Evolutionary conservation across 2,329 filamentous ascomycete genomes (phyloP), one percentile per base, ranked within the genome.

Genomic region (Calonectria honghensis): DNA sequence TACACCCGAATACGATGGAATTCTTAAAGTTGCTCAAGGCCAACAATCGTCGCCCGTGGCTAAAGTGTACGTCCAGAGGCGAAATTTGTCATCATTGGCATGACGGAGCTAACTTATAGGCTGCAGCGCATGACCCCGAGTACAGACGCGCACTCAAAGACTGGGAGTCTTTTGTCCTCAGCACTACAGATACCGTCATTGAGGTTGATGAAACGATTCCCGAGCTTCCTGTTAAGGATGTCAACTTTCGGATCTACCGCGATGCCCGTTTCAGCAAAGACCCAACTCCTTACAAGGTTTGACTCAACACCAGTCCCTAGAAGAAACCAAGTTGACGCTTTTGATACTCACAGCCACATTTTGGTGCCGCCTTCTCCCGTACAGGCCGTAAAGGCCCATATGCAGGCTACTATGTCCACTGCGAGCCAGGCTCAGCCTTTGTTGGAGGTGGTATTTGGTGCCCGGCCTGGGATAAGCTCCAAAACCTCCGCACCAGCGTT

Each of bases 381-480:
- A 97, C 95, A 0, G 96, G 96, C 27, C 91, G 94, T 70, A 98
- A 98, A 85, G 95, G 95, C 0, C 93, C 94, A 13, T 97, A 97
- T 84, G 96, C 96, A 9, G 93, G 92, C 82, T 98, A 98, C 86
- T 98, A 98, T 85, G 86, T 98, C 27, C 95, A 98, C 83, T 90
- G 95, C 77, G 91, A 96, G 82, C 95, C 96, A 14, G 88, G 88
- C 3, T 87, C 90, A 66, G 93, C 92, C 82, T 94, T 96, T 79
- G 87, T 97, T 52, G 96, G 94, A 73, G 95, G 95, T 61, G 96
- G 96, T 1, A 86, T 97, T 20, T 98, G 95, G 95, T 91, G 93
- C 80, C 95, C 95, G 2, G 94, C 95, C 68, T 90, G 91, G 18
- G 90, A 90, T 45, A 89, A 89, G 76, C 86, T 98, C 83, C 91